These are phyloP conservation scores for Ogataea corticis DNA, from an alignment of 805 yeast genomes.

Conservation along the genomic window DNA sequence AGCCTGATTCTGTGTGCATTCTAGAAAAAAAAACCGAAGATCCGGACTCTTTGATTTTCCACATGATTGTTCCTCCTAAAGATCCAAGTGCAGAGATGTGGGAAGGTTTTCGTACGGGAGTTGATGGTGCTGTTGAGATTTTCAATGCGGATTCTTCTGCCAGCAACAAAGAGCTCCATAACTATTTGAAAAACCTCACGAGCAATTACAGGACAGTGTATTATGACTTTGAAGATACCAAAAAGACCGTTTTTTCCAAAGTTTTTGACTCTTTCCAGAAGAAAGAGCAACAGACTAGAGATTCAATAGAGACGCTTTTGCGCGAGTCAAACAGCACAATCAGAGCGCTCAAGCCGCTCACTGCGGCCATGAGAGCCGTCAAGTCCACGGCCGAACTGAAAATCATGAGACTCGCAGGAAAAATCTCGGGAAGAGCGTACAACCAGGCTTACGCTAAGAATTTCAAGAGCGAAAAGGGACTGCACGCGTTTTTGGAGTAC, in stretches of 20 bases:
- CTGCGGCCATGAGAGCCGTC: constrained; percentile 57
- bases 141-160: constrained; percentile 85
- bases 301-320: constrained; percentile 28
- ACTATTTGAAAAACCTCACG: constrained; percentile 49
- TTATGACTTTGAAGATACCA: constrained; percentile 43
- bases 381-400: constrained; percentile 77
- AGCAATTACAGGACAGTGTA: constrained; percentile 51
- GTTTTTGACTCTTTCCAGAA: constrained; percentile 21
- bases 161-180: constrained; percentile 45
- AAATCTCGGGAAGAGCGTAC: constrained; percentile 78
- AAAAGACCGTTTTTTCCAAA: constrained; percentile 18
- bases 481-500: constrained; percentile 80
- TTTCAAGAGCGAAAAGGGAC: constrained; percentile 71
- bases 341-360: constrained; percentile 42
- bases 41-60: constrained; percentile 58
- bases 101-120: constrained; percentile 94
- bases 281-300: constrained; percentile 14
- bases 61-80: constrained; percentile 84
- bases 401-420: constrained; percentile 81
- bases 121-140: constrained; percentile 73
- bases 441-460: constrained; percentile 75
- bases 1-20: constrained; percentile 74
- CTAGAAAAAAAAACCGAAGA: constrained; percentile 60
- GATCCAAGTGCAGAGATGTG: constrained; percentile 79
- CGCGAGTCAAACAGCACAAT: constrained; percentile 38